Evolutionary conservation across 306 rosid species (phyloP).

Genomic region (Ammopiptanthus mongolicus): DNA sequence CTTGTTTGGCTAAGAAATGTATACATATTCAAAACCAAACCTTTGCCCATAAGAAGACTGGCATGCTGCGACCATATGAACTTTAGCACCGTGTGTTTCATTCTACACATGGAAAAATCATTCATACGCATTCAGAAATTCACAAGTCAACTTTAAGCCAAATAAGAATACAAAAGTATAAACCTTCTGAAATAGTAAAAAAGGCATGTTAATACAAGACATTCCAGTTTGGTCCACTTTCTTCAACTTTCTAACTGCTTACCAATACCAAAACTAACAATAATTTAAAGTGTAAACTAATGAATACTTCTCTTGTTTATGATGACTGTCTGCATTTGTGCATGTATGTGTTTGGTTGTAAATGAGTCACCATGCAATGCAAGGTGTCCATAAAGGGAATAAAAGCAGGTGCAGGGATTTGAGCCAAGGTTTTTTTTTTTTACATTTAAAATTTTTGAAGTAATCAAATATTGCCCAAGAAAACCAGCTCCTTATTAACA

Average conservation of each 20-base stretch:
- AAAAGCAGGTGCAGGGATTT: not conserved
- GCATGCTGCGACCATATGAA: conserved; percentile 59
- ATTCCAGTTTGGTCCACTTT: conserved; percentile 3
- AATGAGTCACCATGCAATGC: not conserved
- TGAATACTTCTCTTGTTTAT: not conserved
- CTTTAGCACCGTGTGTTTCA: conserved; percentile 54
- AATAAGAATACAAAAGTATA: not conserved
- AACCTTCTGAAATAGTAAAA: not conserved
- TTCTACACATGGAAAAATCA: conserved; percentile 39
- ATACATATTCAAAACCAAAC: conserved; percentile 31
- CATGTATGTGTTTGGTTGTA: not conserved
- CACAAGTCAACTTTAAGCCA: not conserved
- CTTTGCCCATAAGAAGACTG: conserved; percentile 81
- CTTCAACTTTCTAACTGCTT: not conserved
- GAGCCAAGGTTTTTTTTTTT: not conserved
- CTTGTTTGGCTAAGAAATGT: not conserved
- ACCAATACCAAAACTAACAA: conserved; percentile 5
- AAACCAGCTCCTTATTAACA: not conserved
- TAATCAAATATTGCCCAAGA: not conserved
- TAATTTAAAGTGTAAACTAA: not conserved
- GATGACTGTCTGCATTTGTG: not conserved
- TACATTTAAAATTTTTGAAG: not conserved
- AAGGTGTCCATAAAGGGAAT: not conserved
- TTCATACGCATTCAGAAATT: not conserved
- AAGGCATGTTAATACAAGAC: not conserved